phyloP scores from a whole-genome alignment of 176 grass and related monocot species.

The Carex pumila region DNA sequence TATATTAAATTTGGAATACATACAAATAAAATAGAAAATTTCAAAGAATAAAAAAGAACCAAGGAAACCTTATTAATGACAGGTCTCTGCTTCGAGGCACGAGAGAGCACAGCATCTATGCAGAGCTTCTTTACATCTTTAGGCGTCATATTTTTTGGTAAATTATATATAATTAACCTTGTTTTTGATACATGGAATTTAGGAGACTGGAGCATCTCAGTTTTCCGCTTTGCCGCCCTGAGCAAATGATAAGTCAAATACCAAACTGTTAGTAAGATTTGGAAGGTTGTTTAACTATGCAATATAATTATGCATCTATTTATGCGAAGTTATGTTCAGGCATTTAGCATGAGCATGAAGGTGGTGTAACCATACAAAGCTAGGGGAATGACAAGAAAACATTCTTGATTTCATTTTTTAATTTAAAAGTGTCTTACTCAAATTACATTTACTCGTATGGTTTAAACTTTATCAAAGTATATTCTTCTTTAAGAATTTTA shows the following conservation, averaged over 20 bases:
- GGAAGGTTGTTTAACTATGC: not conserved
- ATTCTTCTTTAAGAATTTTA: not conserved
- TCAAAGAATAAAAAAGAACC: constrained; percentile 12
- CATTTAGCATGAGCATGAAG: constrained; percentile 6
- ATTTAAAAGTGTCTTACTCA: not conserved
- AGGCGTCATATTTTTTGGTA: constrained; percentile 85
- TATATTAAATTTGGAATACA: not conserved
- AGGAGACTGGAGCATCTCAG: constrained; percentile 85
- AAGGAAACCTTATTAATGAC: constrained; percentile 67
- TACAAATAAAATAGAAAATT: not conserved
- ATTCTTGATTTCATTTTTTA: not conserved
- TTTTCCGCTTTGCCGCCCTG: constrained; percentile 77
- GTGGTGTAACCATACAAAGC: not conserved
- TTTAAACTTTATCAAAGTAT: not conserved
- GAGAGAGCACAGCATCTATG: constrained; percentile 74
- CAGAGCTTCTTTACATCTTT: constrained; percentile 93
- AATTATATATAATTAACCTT: constrained; percentile 90
- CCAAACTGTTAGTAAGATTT: not conserved
- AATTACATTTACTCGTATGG: not conserved
- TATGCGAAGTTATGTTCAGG: not conserved
- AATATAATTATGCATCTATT: not conserved
- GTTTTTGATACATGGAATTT: constrained; percentile 95
- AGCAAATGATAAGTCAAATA: constrained; percentile 2
- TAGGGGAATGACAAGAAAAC: not conserved
- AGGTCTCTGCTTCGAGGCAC: constrained; percentile 78